Percentiles rank a stretch among this genome's conserved stretches.
Conservation (phyloP, 495 filamentous ascomycete species). For the Neurospora cerealis region DNA sequence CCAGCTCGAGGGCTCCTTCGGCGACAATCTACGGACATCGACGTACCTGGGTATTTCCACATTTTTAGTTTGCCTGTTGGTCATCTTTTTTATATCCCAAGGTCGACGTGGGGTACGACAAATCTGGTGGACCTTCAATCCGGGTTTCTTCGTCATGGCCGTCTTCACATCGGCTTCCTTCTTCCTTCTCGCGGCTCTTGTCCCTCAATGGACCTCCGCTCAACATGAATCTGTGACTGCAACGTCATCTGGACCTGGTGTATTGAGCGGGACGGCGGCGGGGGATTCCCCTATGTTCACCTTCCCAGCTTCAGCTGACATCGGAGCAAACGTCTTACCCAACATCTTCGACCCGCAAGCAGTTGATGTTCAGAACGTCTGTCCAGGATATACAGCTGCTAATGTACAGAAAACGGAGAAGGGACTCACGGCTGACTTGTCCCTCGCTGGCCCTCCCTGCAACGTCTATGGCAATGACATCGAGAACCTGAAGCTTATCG, state of each 20-base stretch:
- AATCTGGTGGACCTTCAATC: not conserved
- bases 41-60: not conserved
- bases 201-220: not conserved
- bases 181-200: slow-evolving; percentile 6
- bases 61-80: not conserved
- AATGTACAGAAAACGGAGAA: slow-evolving; percentile 43
- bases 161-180: slow-evolving; percentile 9
- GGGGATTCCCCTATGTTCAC: slow-evolving; percentile 15
- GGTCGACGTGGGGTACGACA: not conserved
- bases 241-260: not conserved
- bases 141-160: slow-evolving; percentile 9
- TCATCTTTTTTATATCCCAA: not conserved
- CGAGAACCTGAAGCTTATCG: slow-evolving; percentile 49
- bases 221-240: not conserved
- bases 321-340: slow-evolving; percentile 51
- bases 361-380: slow-evolving; percentile 59
- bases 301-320: slow-evolving; percentile 45
- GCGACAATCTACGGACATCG: not conserved
- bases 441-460: slow-evolving; percentile 56
- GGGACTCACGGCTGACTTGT: slow-evolving; percentile 52
- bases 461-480: slow-evolving; percentile 68
- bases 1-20: not conserved
- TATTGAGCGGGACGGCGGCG: not conserved
- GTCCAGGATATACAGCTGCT: slow-evolving; percentile 63
- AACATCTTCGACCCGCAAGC: slow-evolving; percentile 67